Conservation (phyloP, 1,284 basidiomycete species). For the Ceratobasidium sp. region DNA sequence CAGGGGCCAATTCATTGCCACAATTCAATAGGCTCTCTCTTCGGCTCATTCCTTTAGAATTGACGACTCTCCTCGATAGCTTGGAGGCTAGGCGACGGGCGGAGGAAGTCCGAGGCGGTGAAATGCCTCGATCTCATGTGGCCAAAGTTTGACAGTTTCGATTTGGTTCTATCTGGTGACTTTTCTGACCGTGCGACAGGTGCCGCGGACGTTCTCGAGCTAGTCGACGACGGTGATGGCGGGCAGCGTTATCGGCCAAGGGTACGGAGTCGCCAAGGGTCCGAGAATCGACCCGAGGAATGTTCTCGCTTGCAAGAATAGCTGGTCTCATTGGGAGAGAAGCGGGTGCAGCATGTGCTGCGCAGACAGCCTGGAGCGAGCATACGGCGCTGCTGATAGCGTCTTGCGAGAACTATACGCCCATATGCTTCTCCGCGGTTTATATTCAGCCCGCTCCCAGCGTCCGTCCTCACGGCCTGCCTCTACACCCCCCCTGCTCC, state of each 20-base stretch:
- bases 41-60: neutral
- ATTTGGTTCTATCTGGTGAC: neutral
- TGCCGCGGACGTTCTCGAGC: no score
- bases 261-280: constrained; percentile 5
- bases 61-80: neutral
- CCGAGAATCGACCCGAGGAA: neutral
- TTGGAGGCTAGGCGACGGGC: neutral
- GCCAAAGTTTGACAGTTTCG: no score
- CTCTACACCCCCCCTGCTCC: constrained; percentile 41
- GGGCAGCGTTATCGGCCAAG: constrained; percentile 16
- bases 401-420: no score
- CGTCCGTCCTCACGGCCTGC: constrained; percentile 37
- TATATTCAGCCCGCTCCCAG: neutral
- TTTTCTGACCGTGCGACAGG: no score
- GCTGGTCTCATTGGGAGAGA: constrained; percentile 30
- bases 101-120: neutral
- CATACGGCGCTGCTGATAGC: constrained; percentile 40
- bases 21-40: no score
- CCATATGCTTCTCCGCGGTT: neutral
- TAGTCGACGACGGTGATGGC: neutral
- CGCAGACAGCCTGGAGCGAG: constrained; percentile 33
- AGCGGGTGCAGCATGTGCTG: constrained; percentile 34
- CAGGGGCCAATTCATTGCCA: no score
- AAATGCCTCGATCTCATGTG: no score
- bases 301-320: constrained; percentile 32